Evolutionary conservation across 2,329 filamentous ascomycete genomes (phyloP), one percentile per base, ranked within the genome.

Genomic region (Fusarium sacchari): DNA sequence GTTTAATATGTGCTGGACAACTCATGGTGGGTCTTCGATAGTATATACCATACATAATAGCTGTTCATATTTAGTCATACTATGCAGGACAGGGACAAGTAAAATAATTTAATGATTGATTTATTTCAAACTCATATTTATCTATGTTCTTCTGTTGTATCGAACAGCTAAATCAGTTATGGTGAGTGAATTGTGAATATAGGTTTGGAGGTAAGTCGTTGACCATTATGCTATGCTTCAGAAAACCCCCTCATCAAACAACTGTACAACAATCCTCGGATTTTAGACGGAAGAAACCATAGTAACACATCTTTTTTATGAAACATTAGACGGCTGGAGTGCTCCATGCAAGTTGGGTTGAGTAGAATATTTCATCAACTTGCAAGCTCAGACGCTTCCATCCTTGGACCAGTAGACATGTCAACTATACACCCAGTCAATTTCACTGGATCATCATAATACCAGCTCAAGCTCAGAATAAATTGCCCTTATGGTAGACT

Each of bases 241-340:
- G 22, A 13, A 10, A 9, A 10, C 3, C 11, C 10, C 6, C 1
- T 20, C 20, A 30, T 15, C n/a, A 47, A 20, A 12, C 7, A 17
- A 30, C 9, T 3, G 10, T n/a, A 20, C 1, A 13, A 34, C 7
- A 34, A 14, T 20, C 47, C 8, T 2, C 8, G 0, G 0, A 5
- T 34, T 7, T 18, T 6, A 15, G 7, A 20, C 0, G 1, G 6
- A 1, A 20, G 9, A 9, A 1, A 13, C 1, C 1, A 7, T 7
- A 7, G 8, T 5, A 18, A 1, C 2, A 1, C 0, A 11, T 8
- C 0, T 34, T 20, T 2, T 0, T 4, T 11, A 7, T 7, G 3
- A 20, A 24, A 4, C 17, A 20, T 7, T 30, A 24, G 3, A 10
- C 6, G 2, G 10, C 0, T n/a, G 3, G 7, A 1, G 3, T 2